phyloP scores from a whole-genome alignment of 306 rosid genomes.

The Sicyos baderoa region DNA sequence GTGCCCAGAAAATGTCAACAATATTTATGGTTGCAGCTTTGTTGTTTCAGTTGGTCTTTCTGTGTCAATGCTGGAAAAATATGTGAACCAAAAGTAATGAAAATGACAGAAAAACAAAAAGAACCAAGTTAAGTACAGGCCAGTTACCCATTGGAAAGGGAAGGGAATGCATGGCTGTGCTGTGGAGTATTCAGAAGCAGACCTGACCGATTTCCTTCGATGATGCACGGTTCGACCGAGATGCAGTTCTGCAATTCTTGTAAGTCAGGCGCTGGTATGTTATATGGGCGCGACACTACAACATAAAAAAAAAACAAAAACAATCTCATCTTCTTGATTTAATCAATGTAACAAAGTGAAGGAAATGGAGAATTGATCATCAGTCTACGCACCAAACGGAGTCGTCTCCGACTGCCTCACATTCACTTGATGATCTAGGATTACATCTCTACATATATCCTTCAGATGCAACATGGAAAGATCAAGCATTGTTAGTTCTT shows the following conservation, averaged over 20 bases:
- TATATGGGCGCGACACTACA: neutral
- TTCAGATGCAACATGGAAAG: neutral
- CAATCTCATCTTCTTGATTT: neutral
- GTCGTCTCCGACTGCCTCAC: neutral
- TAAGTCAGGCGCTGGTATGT: neutral
- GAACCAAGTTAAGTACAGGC: neutral
- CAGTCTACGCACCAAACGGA: neutral
- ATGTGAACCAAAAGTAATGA: neutral
- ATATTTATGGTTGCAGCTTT: neutral
- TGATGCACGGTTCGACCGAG: conserved; percentile 29
- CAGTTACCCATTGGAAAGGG: conserved; percentile 24
- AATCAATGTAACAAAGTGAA: neutral
- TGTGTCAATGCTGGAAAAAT: conserved; percentile 10
- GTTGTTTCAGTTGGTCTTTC: conserved; percentile 1
- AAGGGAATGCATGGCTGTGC: conserved; percentile 28
- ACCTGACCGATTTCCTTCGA: conserved; percentile 31
- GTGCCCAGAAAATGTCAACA: neutral
- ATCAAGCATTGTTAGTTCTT: neutral
- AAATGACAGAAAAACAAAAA: neutral
- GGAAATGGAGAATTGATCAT: neutral
- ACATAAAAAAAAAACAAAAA: neutral
- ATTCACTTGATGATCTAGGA: neutral
- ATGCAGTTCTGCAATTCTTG: neutral
- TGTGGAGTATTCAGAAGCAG: conserved; percentile 25
- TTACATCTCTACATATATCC: conserved; percentile 5